Percentiles rank a stretch among this genome's conserved stretches.
These are phyloP conservation scores for Cercophora sp. DNA, from an alignment of 495 filamentous ascomycete species.

Conservation along the genomic window DNA sequence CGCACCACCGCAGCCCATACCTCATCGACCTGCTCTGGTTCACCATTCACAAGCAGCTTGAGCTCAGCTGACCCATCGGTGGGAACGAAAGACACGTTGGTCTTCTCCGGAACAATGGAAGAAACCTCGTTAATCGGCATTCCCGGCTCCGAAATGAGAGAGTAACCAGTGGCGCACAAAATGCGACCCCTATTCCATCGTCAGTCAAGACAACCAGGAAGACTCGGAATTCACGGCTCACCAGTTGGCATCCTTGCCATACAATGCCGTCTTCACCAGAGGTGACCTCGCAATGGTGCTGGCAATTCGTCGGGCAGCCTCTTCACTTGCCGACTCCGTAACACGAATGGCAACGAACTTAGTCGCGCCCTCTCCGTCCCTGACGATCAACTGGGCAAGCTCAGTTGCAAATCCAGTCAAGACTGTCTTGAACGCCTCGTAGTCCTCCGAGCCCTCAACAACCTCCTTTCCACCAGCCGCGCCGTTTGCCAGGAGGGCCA, in stretches of 20 bases:
- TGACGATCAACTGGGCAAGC: slow-evolving; percentile 87
- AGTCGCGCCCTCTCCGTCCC: slow-evolving; percentile 95
- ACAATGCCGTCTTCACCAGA: slow-evolving; percentile 94
- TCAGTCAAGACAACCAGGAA: slow-evolving; percentile 6
- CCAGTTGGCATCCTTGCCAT: slow-evolving; percentile 98
- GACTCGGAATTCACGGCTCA: slow-evolving; percentile 5
- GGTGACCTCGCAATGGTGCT: slow-evolving; percentile 89
- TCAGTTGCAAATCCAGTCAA: slow-evolving; percentile 75
- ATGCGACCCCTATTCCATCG: slow-evolving; percentile 64
- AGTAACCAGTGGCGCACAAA: slow-evolving; percentile 90
- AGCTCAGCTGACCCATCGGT: slow-evolving; percentile 75
- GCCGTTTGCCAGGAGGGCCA: slow-evolving; percentile 91
- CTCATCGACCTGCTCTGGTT: slow-evolving; percentile 93
- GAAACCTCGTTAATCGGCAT: slow-evolving; percentile 50
- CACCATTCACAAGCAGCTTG: slow-evolving; percentile 82
- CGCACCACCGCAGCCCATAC: slow-evolving; percentile 19
- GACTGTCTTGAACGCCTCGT: slow-evolving; percentile 59
- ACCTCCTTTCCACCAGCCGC: slow-evolving; percentile 76
- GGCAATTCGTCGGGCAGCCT: slow-evolving; percentile 66
- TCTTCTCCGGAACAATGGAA: slow-evolving; percentile 73
- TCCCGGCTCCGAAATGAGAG: slow-evolving; percentile 62
- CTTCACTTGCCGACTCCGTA: slow-evolving; percentile 61
- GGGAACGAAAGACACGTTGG: slow-evolving; percentile 88
- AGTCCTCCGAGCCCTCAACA: slow-evolving; percentile 55
- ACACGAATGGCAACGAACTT: slow-evolving; percentile 97